Conservation (phyloP, 805 yeast species). For the Yamadazyma insecticola region DNA sequence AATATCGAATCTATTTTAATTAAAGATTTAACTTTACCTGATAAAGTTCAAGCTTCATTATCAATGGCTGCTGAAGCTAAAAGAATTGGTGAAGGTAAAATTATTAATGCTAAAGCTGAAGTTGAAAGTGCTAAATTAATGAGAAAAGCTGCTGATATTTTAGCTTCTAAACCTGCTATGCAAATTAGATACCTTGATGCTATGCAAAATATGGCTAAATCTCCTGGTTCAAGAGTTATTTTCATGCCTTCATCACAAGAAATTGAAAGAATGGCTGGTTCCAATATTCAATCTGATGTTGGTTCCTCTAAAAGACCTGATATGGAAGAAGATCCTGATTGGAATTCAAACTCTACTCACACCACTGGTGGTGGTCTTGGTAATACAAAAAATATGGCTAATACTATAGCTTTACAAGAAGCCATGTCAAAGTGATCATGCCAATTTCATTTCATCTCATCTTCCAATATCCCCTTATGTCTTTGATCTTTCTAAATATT, state of each 20-base stretch:
- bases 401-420: conserved; percentile 31
- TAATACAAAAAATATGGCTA: conserved; percentile 12
- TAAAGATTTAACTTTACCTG: conserved; percentile 57
- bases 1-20: conserved; percentile 62
- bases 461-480: no score
- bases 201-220: conserved; percentile 67
- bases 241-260: conserved; percentile 60
- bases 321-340: conserved; percentile 20
- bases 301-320: conserved; percentile 6
- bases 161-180: conserved; percentile 72
- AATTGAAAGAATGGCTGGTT: conserved; percentile 34
- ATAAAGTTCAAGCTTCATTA: conserved; percentile 52
- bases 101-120: conserved; percentile 70
- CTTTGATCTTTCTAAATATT: conserved; percentile 11
- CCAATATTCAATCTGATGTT: conserved; percentile 12
- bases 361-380: conserved; percentile 4
- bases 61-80: conserved; percentile 74
- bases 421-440: conserved; percentile 13
- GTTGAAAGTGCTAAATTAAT: conserved; percentile 70
- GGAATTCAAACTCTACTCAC: conserved; percentile 14
- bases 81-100: conserved; percentile 72
- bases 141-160: conserved; percentile 75
- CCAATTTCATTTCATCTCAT: no score
- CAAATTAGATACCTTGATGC: conserved; percentile 75
- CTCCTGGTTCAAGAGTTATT: conserved; percentile 61